Evolutionary conservation across 31 red algal genomes (phyloP).

Genomic region (Bonnemaisonia californica): DNA sequence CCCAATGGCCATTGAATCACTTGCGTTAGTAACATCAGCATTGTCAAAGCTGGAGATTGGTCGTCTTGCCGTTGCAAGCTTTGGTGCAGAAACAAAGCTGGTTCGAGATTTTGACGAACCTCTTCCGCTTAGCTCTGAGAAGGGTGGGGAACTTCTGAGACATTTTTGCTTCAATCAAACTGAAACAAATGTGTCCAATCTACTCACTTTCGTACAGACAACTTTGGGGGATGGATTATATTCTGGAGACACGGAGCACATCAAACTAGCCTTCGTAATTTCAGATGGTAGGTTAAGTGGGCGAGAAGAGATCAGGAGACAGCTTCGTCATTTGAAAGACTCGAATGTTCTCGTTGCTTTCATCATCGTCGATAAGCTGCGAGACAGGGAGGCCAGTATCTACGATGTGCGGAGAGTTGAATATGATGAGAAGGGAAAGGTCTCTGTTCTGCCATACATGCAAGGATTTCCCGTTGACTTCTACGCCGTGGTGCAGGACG

Average conservation of each 20-base stretch:
- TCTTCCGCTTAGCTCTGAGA: slow-evolving; percentile 53
- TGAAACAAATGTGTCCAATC: slow-evolving; percentile 74
- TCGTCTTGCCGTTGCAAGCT: slow-evolving; percentile 79
- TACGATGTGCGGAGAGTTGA: slow-evolving; percentile 82
- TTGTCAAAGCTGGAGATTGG: slow-evolving; percentile 90
- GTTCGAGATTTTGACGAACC: slow-evolving; percentile 78
- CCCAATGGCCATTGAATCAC: slow-evolving; percentile 77
- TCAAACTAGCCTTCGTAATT: slow-evolving; percentile 86
- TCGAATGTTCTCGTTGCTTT: slow-evolving; percentile 87
- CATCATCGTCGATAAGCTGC: slow-evolving; percentile 71
- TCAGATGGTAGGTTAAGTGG: slow-evolving; percentile 94
- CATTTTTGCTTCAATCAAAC: slow-evolving; percentile 81
- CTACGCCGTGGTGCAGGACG: slow-evolving; percentile 88
- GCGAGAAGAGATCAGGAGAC: slow-evolving; percentile 76
- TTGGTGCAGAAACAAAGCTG: slow-evolving; percentile 70
- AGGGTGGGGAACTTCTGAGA: slow-evolving; percentile 61
- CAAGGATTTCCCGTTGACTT: slow-evolving; percentile 96
- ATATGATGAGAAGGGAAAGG: slow-evolving; percentile 60
- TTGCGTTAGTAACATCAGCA: slow-evolving; percentile 77
- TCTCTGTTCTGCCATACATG: slow-evolving; percentile 86
- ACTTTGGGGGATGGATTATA: slow-evolving; percentile 28
- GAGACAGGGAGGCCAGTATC: slow-evolving; percentile 44
- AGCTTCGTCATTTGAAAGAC: slow-evolving; percentile 68
- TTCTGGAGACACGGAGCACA: slow-evolving; percentile 37
- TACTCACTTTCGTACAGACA: slow-evolving; percentile 65